phyloP scores from a whole-genome alignment of 306 rosid species.

The Rosa chinensis region DNA sequence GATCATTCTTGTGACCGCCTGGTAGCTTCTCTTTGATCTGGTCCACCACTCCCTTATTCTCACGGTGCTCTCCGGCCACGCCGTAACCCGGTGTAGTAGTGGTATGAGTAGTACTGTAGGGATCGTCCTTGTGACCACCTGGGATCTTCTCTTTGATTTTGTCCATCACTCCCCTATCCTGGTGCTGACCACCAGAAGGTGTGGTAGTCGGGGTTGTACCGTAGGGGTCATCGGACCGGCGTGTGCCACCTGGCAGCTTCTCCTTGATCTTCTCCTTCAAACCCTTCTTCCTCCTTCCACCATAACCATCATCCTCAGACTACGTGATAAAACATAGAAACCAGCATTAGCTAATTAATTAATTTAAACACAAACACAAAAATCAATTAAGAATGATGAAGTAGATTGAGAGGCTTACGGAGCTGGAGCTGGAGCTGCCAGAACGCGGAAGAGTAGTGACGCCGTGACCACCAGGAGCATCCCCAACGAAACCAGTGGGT shows the following conservation, averaged over 20 bases:
- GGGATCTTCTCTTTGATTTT: background rate
- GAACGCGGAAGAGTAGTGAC: slow-evolving; percentile 32
- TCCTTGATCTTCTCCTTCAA: slow-evolving; percentile 39
- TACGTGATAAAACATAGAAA: background rate
- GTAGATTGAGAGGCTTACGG: slow-evolving; percentile 21
- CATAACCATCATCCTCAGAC: slow-evolving; percentile 58
- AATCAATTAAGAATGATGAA: too few relatives aligned
- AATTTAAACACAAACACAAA: background rate
- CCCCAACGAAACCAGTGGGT: background rate
- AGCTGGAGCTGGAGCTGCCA: slow-evolving; percentile 52
- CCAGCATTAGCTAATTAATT: too few relatives aligned
- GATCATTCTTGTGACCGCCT: too few relatives aligned
- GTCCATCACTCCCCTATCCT: background rate
- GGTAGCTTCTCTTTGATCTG: too few relatives aligned
- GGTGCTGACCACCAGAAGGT: slow-evolving; percentile 16
- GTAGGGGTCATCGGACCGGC: background rate
- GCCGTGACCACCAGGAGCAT: background rate
- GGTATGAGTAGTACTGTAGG: too few relatives aligned
- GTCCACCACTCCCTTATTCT: too few relatives aligned
- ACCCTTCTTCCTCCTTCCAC: slow-evolving; percentile 67
- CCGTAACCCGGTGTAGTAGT: too few relatives aligned
- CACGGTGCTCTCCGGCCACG: too few relatives aligned
- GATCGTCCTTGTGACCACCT: too few relatives aligned
- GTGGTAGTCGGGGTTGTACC: slow-evolving; percentile 17
- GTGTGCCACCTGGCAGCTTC: slow-evolving; percentile 36